Evolutionary conservation across 768 basidiomycete genomes (phyloP), one percentile per base, ranked within the genome.

Genomic region (Leccinum variicolor): DNA sequence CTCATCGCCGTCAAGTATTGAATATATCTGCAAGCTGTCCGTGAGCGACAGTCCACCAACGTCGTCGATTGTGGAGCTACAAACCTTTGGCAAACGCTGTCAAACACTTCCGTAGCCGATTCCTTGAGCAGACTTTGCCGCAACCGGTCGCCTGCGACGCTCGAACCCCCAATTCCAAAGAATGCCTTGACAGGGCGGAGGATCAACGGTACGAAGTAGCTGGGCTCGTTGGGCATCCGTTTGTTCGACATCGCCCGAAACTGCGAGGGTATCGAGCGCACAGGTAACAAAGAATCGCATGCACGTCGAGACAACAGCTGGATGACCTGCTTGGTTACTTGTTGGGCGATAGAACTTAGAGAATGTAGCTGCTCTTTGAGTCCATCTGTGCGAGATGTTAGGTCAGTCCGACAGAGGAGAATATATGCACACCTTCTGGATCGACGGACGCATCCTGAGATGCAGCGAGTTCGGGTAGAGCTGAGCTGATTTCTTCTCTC

Each of bases 231-330:
- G 1, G 92, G 86, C 59, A 77, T 74, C 4, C 84, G 83, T 68
- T 87, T 86, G 71, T 82, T 84, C 52, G 89, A 82, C 86, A 87
- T 87, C 15, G 91, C 91, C 53, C 95, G 82, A 64, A 95, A 91
- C 65, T 98, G 94, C 1, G 90, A 87, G 1, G 93, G 92, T 66
- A 98, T 90, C 0, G 90, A 89, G 50, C 91, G 83, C 57, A 98
- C 90, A 14, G 89, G 85, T 29, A 87, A 82, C 46, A 98, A 81
- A 8, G 87, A 84, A 62, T 97, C 95, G 59, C 85, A 88, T 62
- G 90, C 93, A n/a, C 92, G 84, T 58, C 83, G 82, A 17, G 84
- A 84, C 26, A 98, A 76, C 53, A 96, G 86, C 11, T 76, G 67
- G 25, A 89, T 71, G 55, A 96, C 82, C 54, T 90, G 87, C 26